A percentile compares a stretch with the other conserved stretches of the same genome.
These are phyloP conservation scores for Lipomyces japonicus DNA, from an alignment of 805 yeast species.

Conservation along the genomic window DNA sequence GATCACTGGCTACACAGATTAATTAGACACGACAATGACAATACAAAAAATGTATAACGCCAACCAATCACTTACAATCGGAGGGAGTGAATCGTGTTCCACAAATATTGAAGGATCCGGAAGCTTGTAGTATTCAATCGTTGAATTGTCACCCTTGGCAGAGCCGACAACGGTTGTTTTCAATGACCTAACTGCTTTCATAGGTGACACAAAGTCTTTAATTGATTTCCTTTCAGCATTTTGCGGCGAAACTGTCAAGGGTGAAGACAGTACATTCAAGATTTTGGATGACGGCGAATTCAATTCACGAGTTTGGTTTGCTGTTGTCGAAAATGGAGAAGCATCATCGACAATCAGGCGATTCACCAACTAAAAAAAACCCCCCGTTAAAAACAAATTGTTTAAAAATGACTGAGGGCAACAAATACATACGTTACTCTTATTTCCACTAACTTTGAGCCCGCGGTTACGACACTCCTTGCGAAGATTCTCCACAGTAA, in stretches of 20 bases:
- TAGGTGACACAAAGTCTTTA: not conserved
- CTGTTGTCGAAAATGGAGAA: constrained; percentile 13
- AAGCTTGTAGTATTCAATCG: constrained; percentile 38
- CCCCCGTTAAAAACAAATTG: not conserved
- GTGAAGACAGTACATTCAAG: not conserved
- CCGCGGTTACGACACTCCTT: constrained; percentile 28
- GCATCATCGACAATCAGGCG: constrained; percentile 27
- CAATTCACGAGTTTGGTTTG: not conserved
- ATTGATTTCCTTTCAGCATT: not conserved
- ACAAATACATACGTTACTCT: constrained; percentile 13
- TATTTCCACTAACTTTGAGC: constrained; percentile 29
- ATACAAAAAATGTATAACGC: not conserved
- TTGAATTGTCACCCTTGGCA: constrained; percentile 38
- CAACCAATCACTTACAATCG: constrained; percentile 27
- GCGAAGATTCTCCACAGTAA: constrained; percentile 25
- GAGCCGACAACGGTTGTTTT: constrained; percentile 22
- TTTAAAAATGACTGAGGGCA: no score
- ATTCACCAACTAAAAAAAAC: constrained; percentile 21
- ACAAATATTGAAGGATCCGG: constrained; percentile 28
- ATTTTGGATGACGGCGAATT: not conserved
- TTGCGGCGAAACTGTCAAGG: not conserved
- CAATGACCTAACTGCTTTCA: constrained; percentile 8
- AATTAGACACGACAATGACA: constrained; percentile 9
- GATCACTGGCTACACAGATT: constrained; percentile 26
- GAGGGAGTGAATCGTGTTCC: not conserved